Base-by-base conservation (phyloP, 345 rosid genomes). In the Isatis tinctoria region DNA sequence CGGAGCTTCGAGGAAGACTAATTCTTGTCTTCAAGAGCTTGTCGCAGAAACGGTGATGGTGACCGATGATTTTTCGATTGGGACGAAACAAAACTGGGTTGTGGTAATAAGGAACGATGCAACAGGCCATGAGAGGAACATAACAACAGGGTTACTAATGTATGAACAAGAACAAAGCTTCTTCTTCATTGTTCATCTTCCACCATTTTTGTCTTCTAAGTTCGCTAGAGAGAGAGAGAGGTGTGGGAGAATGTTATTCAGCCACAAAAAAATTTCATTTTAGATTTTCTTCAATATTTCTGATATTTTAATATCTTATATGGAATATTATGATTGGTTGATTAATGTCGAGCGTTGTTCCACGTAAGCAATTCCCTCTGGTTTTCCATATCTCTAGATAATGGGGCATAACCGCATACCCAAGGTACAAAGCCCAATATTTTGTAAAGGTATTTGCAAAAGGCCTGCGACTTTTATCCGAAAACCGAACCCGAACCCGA, bases 41-140 rank as follows among this genome's bases (percentile, higher is more conserved):
- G 17, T 69, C 5, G 57, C n/a, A 64, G 53, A 69, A 53, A 44
- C 60, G 51, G 12, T 47, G 32, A 39, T 3, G 67, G 41, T 60
- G 78, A 64, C 22, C n/a, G 22, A 74, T 32, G 76, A 60, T 28
- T 58, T 26, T 36, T 65, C 49, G 56, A 71, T 8, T 78, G 76
- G 17, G 79, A 78, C 12, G 87, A 83, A 62, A 82, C 73, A 47
- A 83, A 77, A 68, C 32, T 41, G 74, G 75, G 78, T 78, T 67
- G 66, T 22, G 10, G 71, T 62, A 54, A 56, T 37, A 36, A 69
- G 75, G 80, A 78, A 86, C 78, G 63, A 64, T 83, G 82, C 73
- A 80, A 77, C 82, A 77, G 84, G 96, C 98, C 98, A 93, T 93
- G 92, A 81, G 64, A 84, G 69, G 74, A 64, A 78, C 89, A 82